Conservation (phyloP, 805 yeast species). For the Phaffomyces opuntiae region DNA sequence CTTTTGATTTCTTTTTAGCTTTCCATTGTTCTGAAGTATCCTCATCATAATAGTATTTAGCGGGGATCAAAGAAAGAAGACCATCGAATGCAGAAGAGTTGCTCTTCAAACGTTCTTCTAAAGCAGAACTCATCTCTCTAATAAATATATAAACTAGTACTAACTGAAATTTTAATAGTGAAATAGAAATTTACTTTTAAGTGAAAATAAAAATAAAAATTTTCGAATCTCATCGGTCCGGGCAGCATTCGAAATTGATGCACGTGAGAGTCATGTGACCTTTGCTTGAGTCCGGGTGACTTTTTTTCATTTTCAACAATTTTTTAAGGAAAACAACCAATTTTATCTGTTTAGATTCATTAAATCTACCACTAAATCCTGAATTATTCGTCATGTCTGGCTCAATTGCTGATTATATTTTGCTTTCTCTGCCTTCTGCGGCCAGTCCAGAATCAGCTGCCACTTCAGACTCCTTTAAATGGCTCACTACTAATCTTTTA, state of each 20-base stretch:
- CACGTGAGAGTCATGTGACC: not conserved
- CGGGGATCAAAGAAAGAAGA: conserved; percentile 82
- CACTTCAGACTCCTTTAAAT: conserved; percentile 34
- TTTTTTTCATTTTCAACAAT: not conserved
- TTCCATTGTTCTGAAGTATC: conserved; percentile 89
- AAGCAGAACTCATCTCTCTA: conserved; percentile 42
- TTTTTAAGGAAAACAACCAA: conserved; percentile 1
- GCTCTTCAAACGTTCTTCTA: conserved; percentile 70
- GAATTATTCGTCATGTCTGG: conserved; percentile 17
- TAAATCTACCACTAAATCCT: not conserved
- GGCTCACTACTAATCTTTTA: conserved; percentile 49
- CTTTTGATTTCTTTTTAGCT: conserved; percentile 67
- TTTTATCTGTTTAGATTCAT: not conserved
- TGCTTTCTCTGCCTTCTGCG: conserved; percentile 48
- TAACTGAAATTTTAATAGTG: not conserved
- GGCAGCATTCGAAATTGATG: not conserved
- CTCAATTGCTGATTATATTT: conserved; percentile 36
- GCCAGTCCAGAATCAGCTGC: conserved; percentile 50
- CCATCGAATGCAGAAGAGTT: conserved; percentile 86
- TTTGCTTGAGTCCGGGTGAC: not conserved
- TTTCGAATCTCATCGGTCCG: conserved; percentile 8
- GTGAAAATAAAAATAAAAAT: conserved; percentile 1
- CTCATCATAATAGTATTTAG: conserved; percentile 88
- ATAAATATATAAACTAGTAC: not conserved
- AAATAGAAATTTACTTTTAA: not conserved